Evolutionary conservation across 352 stramenopile genomes (phyloP).

Genomic region (Pythium aristosporum): DNA sequence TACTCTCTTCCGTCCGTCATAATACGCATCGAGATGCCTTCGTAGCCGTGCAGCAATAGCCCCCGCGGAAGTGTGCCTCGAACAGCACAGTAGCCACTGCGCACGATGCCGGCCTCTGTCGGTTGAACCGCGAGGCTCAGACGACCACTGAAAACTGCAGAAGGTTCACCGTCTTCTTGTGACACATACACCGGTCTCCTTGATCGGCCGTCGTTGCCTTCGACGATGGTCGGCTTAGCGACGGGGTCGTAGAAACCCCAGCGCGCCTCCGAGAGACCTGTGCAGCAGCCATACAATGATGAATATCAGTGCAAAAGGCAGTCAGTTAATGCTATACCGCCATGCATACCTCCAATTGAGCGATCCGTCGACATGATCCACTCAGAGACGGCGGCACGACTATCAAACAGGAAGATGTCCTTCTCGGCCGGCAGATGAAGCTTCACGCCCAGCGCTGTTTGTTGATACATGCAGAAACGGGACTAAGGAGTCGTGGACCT

Average conservation of each 20-base stretch:
- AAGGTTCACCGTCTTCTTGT: conserved; percentile 37
- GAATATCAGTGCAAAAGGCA: background rate
- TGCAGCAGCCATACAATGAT: background rate
- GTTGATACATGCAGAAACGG: background rate
- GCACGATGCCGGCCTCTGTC: conserved; percentile 72
- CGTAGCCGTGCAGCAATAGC: conserved; percentile 73
- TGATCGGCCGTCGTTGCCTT: conserved; percentile 4
- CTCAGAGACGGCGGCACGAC: conserved; percentile 41
- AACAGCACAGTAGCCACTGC: conserved; percentile 85
- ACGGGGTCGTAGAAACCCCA: conserved; percentile 63
- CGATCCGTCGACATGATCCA: conserved; percentile 79
- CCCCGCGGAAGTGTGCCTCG: conserved; percentile 52
- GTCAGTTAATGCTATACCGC: background rate
- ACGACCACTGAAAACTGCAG: conserved; percentile 71
- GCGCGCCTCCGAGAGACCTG: conserved; percentile 54
- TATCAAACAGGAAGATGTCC: conserved; percentile 74
- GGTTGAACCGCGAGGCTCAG: conserved; percentile 77
- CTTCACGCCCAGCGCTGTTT: conserved; percentile 64
- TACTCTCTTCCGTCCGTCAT: conserved; percentile 85
- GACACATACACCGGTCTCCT: conserved; percentile 34
- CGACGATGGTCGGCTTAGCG: conserved; percentile 9
- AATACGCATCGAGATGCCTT: conserved; percentile 82
- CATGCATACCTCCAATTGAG: conserved; percentile 66
- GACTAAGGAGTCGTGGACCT: background rate
- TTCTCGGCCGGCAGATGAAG: conserved; percentile 75